These are phyloP conservation scores for Penicillium coprophilum DNA, from an alignment of 495 filamentous ascomycete species.

Conservation along the genomic window DNA sequence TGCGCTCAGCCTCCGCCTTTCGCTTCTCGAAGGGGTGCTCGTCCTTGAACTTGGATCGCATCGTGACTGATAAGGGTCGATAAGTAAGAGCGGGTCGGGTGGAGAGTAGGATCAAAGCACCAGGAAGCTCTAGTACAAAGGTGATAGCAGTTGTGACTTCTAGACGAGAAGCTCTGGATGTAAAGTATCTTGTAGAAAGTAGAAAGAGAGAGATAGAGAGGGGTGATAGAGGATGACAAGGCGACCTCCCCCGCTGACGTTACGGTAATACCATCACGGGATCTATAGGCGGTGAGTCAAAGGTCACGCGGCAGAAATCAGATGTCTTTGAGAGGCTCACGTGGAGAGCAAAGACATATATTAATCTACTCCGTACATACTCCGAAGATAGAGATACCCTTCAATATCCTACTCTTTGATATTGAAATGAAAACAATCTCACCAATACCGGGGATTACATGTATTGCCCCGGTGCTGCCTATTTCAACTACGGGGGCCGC, in stretches of 20 bases:
- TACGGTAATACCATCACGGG: conserved; percentile 37
- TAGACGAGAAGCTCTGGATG: background rate
- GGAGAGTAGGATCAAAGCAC: conserved; percentile 14
- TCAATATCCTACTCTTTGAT: background rate
- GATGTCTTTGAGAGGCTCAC: conserved; percentile 13
- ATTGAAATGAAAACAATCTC: background rate
- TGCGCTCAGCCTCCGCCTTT: conserved; percentile 98
- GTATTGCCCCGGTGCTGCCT: background rate
- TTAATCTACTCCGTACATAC: background rate
- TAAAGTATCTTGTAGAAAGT: conserved; percentile 12
- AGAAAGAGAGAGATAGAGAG: conserved; percentile 20
- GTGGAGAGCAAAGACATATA: conserved; percentile 8
- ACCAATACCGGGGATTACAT: background rate
- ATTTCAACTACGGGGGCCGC: background rate
- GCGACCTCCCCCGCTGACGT: conserved; percentile 35
- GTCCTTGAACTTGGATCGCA: conserved; percentile 99
- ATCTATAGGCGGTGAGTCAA: conserved; percentile 34
- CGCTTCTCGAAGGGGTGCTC: conserved; percentile 99
- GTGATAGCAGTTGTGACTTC: conserved; percentile 8
- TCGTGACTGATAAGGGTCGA: conserved; percentile 51
- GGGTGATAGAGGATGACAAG: conserved; percentile 29
- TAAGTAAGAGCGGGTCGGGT: conserved; percentile 31
- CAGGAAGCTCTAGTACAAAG: conserved; percentile 8
- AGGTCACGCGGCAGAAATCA: conserved; percentile 22
- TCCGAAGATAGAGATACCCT: background rate